Evolutionary conservation across 441 rosid genomes (phyloP).

Genomic region (Pelargonium citronellum): DNA sequence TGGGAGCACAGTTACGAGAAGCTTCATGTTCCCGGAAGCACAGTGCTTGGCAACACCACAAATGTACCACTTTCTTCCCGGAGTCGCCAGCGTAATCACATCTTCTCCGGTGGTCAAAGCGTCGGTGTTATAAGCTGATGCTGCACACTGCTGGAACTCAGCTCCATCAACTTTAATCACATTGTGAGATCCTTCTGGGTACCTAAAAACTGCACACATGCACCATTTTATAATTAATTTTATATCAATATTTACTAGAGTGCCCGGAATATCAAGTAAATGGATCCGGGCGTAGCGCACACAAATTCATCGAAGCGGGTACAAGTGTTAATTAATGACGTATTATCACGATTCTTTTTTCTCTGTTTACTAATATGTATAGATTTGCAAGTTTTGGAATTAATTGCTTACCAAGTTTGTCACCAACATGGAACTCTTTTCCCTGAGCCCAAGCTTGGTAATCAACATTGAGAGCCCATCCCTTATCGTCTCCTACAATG

Average conservation of each 20-base stretch:
- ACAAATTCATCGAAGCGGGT: no score
- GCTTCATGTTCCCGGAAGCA: constrained; percentile 2
- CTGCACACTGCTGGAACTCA: constrained; percentile 3
- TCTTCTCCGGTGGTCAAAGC: constrained; percentile 3
- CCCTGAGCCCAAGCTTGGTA: constrained; percentile 37
- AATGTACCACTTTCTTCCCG: constrained; percentile 10
- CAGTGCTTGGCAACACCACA: constrained; percentile 1
- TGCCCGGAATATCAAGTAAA: no score
- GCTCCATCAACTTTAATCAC: constrained; percentile 3
- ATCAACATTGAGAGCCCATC: constrained; percentile 37
- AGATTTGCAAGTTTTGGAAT: no score
- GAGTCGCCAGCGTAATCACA: neutral
- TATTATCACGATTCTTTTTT: no score
- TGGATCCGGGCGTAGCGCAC: no score
- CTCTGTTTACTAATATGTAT: no score
- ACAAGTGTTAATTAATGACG: no score
- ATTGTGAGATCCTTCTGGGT: neutral
- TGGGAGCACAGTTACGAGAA: constrained; percentile 1
- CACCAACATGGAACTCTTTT: constrained; percentile 37
- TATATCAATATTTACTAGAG: no score
- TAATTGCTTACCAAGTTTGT: constrained; percentile 30
- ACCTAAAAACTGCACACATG: neutral
- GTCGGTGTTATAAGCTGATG: neutral
- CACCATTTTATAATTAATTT: no score
- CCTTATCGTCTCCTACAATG: constrained; percentile 34